A percentile compares a stretch with the other conserved stretches of the same genome.
phyloP scores from a whole-genome alignment of 345 rosid species.

The Fremontodendron californicum region DNA sequence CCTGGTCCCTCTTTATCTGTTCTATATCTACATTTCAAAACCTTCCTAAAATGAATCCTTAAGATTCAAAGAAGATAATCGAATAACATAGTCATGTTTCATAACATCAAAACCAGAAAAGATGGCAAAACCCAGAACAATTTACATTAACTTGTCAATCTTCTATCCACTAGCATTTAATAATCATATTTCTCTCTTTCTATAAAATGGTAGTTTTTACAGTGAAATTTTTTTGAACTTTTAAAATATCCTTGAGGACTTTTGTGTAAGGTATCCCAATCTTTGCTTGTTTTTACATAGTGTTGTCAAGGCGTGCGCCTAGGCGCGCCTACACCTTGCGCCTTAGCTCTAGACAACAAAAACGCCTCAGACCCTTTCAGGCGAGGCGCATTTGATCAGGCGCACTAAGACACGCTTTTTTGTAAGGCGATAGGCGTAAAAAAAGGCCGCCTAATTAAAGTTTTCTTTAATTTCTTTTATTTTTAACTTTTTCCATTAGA shows the following conservation, averaged over 20 bases:
- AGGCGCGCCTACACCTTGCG: too few relatives aligned
- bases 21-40: background rate
- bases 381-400: too few relatives aligned
- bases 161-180: background rate
- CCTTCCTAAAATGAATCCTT: background rate
- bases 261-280: background rate
- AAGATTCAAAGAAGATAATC: background rate
- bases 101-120: background rate
- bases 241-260: background rate
- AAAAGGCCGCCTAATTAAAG: too few relatives aligned
- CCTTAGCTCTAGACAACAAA: too few relatives aligned
- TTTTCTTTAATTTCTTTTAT: too few relatives aligned
- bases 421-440: too few relatives aligned
- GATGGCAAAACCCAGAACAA: background rate
- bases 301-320: too few relatives aligned
- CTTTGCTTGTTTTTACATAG: slow-evolving; percentile 1
- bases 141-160: background rate
- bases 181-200: background rate
- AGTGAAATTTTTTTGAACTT: background rate
- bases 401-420: too few relatives aligned
- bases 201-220: background rate
- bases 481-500: too few relatives aligned
- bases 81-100: background rate
- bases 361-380: too few relatives aligned
- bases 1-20: background rate